A percentile compares a stretch with the other conserved stretches of the same genome.
Conservation (phyloP, 2,329 filamentous ascomycete species). For the Aureobasidium sp. region DNA sequence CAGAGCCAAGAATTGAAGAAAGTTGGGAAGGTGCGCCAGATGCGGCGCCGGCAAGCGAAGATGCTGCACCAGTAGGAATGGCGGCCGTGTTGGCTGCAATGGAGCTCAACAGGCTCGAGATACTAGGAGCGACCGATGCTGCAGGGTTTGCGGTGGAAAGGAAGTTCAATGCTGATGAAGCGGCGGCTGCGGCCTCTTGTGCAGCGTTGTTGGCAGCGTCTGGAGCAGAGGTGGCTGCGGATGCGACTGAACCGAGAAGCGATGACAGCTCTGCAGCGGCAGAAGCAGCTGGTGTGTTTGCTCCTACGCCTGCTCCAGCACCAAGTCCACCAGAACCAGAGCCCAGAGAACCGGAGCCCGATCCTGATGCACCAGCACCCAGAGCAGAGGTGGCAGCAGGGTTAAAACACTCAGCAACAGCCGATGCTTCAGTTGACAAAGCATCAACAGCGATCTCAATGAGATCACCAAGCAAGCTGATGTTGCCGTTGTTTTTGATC, state of each 20-base stretch:
- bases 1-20: neutral
- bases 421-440: neutral
- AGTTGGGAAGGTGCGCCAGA: neutral
- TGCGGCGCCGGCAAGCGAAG: neutral
- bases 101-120: neutral
- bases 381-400: neutral
- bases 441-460: neutral
- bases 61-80: neutral
- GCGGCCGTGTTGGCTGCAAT: neutral
- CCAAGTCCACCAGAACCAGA: neutral
- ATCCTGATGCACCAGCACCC: no score
- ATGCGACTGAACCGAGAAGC: neutral
- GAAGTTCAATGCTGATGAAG: neutral
- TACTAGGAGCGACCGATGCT: neutral
- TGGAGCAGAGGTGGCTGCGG: neutral
- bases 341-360: no score
- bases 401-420: constrained; percentile 1
- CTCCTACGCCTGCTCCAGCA: neutral
- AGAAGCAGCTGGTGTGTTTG: neutral
- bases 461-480: constrained; percentile 1
- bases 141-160: neutral
- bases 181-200: neutral
- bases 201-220: neutral
- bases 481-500: constrained; percentile 5
- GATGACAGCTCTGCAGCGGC: neutral